Conservation (phyloP, 202 grass and related monocot species). For the Elaeis oleifera region DNA sequence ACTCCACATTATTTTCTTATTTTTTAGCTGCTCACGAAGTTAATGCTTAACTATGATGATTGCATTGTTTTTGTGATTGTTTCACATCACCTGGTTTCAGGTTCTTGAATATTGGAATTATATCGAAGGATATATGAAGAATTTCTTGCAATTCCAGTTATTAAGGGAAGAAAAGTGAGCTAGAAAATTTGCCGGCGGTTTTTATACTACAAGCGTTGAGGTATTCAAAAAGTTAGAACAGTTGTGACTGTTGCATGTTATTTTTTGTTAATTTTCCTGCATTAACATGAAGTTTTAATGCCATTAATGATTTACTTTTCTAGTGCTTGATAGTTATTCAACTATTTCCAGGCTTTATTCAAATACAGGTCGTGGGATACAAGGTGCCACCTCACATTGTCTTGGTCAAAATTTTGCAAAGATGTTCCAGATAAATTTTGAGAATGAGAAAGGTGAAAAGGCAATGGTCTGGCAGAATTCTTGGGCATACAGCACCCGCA, state of each 20-base stretch:
- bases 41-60: neutral
- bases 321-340: constrained; percentile 3
- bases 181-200: constrained; percentile 94
- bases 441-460: constrained; percentile 81
- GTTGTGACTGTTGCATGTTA: too few species aligned
- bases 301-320: neutral
- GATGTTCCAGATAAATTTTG: constrained; percentile 96
- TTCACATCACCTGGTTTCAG: constrained; percentile 1
- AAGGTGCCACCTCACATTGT: constrained; percentile 97
- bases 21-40: too few species aligned
- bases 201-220: constrained; percentile 95
- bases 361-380: constrained; percentile 85
- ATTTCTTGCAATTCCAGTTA: constrained; percentile 91
- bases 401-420: constrained; percentile 96
- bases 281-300: too few species aligned
- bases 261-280: too few species aligned
- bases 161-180: constrained; percentile 88
- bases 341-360: constrained; percentile 58
- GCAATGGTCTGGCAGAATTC: constrained; percentile 99
- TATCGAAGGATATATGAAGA: constrained; percentile 93
- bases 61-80: neutral
- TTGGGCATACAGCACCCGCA: constrained; percentile 95
- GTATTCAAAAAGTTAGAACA: constrained; percentile 27
- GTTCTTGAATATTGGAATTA: constrained; percentile 49
- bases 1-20: too few species aligned